phyloP scores from a whole-genome alignment of 2,329 filamentous ascomycete genomes.

The Alternaria ethzedia region DNA sequence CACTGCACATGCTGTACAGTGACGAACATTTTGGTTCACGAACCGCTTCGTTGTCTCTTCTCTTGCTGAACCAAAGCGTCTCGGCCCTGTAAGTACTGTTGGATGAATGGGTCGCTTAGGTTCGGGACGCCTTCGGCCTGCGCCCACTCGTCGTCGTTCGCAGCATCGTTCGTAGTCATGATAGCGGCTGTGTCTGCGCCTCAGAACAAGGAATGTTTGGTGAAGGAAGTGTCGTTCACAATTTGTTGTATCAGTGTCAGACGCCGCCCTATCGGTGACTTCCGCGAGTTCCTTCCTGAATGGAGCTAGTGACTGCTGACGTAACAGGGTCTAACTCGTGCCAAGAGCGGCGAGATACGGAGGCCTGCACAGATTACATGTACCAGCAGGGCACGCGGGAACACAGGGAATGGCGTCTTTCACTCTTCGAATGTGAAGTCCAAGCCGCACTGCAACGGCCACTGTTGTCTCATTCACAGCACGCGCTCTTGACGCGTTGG shows the following conservation, averaged over 20 bases:
- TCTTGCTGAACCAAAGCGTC: slow-evolving; percentile 80
- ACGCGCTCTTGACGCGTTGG: slow-evolving; percentile 20
- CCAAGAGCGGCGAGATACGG: slow-evolving; percentile 3
- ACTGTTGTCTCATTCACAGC: background rate
- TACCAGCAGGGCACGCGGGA: background rate
- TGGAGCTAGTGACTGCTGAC: slow-evolving; percentile 27
- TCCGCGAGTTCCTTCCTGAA: slow-evolving; percentile 29
- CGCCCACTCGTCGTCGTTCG: slow-evolving; percentile 48
- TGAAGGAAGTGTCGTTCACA: background rate
- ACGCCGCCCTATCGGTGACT: slow-evolving; percentile 19
- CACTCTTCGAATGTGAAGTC: background rate
- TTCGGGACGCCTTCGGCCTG: slow-evolving; percentile 51
- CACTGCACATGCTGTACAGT: background rate
- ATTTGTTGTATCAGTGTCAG: background rate
- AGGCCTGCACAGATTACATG: background rate
- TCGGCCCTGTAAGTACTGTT: slow-evolving; percentile 79
- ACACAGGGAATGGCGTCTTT: background rate
- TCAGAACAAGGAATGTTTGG: background rate
- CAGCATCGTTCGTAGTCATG: slow-evolving; percentile 30
- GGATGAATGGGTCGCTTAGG: slow-evolving; percentile 74
- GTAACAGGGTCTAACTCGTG: slow-evolving; percentile 14
- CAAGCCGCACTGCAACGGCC: background rate
- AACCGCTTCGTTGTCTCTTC: slow-evolving; percentile 80
- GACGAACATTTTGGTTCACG: slow-evolving; percentile 30
- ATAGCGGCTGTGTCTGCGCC: background rate